A percentile compares a stretch with the other conserved stretches of the same genome.
Conservation (phyloP, 306 rosid genomes). For the Vigna hirtella region DNA sequence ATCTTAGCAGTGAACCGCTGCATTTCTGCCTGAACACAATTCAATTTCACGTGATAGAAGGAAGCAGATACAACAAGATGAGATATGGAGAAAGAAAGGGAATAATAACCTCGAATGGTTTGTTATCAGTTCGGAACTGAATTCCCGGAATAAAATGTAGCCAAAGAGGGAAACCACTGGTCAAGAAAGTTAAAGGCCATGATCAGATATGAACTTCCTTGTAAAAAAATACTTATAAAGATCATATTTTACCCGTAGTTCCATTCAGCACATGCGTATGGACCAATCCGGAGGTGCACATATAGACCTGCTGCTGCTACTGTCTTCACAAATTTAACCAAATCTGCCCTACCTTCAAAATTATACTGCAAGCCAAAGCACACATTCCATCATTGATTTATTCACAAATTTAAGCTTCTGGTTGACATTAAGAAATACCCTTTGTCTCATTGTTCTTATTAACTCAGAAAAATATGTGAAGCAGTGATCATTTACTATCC, state of each 20-base stretch:
- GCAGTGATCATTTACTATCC: slow-evolving; percentile 5
- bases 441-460: slow-evolving; percentile 13
- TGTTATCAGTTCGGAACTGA: slow-evolving; percentile 80
- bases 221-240: not conserved
- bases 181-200: slow-evolving; percentile 26
- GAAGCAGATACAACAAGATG: not conserved
- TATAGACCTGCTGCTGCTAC: slow-evolving; percentile 85
- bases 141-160: slow-evolving; percentile 85
- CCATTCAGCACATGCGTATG: slow-evolving; percentile 98
- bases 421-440: slow-evolving; percentile 16
- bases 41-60: not conserved
- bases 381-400: slow-evolving; percentile 19
- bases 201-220: slow-evolving; percentile 3
- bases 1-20: slow-evolving; percentile 77
- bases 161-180: slow-evolving; percentile 95
- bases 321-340: slow-evolving; percentile 76
- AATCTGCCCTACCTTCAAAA: slow-evolving; percentile 78
- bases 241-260: slow-evolving; percentile 73
- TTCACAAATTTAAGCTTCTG: not conserved
- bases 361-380: slow-evolving; percentile 62
- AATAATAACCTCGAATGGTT: slow-evolving; percentile 69
- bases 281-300: slow-evolving; percentile 92
- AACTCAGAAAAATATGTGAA: not conserved
- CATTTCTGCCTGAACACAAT: slow-evolving; percentile 78
- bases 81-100: not conserved